Percentiles rank a stretch among this genome's conserved stretches.
These are phyloP conservation scores for Rosa hybrid DNA, from an alignment of 331 rosid species.

Conservation along the genomic window DNA sequence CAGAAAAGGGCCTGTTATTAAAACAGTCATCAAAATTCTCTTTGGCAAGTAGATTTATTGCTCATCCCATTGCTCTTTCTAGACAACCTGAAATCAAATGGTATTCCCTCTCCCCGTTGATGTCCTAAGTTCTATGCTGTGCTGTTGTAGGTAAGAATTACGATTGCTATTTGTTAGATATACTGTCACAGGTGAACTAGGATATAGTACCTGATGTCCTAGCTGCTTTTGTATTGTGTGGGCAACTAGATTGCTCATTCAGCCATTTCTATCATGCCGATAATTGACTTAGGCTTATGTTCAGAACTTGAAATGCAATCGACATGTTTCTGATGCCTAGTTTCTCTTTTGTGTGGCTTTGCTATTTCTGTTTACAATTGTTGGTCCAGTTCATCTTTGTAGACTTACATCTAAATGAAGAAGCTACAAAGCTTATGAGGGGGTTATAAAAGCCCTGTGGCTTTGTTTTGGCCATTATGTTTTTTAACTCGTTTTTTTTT, in stretches of 20 bases:
- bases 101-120: no score
- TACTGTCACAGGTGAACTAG: neutral
- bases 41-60: slow-evolving; percentile 38
- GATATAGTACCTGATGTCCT: neutral
- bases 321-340: neutral
- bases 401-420: neutral
- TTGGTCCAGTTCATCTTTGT: neutral
- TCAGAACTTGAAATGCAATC: neutral
- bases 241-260: neutral
- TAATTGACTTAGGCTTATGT: neutral
- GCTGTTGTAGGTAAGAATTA: neutral
- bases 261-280: neutral
- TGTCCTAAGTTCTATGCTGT: neutral
- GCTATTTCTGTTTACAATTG: neutral
- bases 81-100: no score
- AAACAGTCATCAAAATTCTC: slow-evolving; percentile 51
- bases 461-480: neutral
- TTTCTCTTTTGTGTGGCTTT: neutral
- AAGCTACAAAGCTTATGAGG: neutral
- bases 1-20: slow-evolving; percentile 46
- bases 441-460: neutral
- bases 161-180: no score
- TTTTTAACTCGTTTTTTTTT: neutral
- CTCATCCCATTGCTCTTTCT: no score
- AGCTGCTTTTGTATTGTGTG: neutral